A percentile compares a stretch with the other conserved stretches of the same genome.
Conservation (phyloP, 257 asterid genomes). For the Salvia hispanica region DNA sequence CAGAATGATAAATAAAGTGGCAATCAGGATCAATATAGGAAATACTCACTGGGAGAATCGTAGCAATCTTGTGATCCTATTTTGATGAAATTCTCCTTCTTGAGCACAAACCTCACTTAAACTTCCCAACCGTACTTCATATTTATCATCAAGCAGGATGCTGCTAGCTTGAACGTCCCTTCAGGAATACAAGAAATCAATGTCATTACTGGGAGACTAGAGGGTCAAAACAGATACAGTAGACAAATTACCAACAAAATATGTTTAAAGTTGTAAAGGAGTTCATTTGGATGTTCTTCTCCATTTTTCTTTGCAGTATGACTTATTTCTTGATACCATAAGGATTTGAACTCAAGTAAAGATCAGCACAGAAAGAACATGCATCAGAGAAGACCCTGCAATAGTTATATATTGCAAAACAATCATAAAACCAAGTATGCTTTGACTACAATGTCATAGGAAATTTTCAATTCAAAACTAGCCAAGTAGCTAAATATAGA, state of each 20-base stretch:
- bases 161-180: constrained; percentile 94
- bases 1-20: neutral
- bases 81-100: constrained; percentile 68
- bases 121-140: constrained; percentile 87
- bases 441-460: neutral
- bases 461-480: neutral
- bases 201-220: constrained; percentile 17
- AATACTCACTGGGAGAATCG: constrained; percentile 70
- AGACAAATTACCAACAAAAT: neutral
- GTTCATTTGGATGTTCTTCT: neutral
- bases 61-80: constrained; percentile 63
- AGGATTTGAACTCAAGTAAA: neutral
- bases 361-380: neutral
- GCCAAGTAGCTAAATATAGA: neutral
- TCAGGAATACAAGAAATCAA: constrained; percentile 25
- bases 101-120: constrained; percentile 71
- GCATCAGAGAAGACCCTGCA: neutral
- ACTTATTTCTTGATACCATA: neutral
- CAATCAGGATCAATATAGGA: constrained; percentile 2
- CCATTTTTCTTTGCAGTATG: neutral
- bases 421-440: neutral
- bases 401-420: neutral
- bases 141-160: constrained; percentile 87
- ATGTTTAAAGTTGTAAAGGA: too few relatives aligned
- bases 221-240: constrained; percentile 7